phyloP scores from a whole-genome alignment of 306 rosid genomes.

The Glycine soja region DNA sequence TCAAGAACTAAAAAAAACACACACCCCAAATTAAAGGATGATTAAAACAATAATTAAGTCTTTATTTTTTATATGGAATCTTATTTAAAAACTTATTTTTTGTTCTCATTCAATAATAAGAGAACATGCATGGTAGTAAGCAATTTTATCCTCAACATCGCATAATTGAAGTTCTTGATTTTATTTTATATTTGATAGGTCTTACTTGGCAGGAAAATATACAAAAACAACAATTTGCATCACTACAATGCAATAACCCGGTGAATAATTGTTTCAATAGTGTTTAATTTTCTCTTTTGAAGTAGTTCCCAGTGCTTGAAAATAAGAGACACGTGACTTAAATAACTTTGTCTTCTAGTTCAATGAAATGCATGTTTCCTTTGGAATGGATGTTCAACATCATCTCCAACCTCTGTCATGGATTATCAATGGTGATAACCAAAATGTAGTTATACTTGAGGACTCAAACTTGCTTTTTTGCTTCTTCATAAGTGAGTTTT shows the following conservation, averaged over 20 bases:
- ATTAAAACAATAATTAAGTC: too few relatives aligned
- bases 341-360: conserved; percentile 61
- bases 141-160: not conserved
- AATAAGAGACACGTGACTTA: not conserved
- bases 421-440: conserved; percentile 61
- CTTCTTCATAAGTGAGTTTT: conserved; percentile 65
- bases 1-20: too few relatives aligned
- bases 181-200: conserved; percentile 1
- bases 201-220: conserved; percentile 58
- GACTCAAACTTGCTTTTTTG: conserved; percentile 71
- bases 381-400: conserved; percentile 67
- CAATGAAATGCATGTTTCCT: conserved; percentile 71
- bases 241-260: conserved; percentile 79
- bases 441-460: conserved; percentile 54
- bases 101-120: not conserved
- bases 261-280: conserved; percentile 51
- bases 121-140: not conserved
- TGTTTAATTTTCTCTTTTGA: not conserved
- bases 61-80: not conserved
- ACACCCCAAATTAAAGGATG: too few relatives aligned
- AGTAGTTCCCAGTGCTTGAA: not conserved
- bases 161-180: not conserved
- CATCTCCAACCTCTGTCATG: conserved; percentile 71
- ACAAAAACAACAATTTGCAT: conserved; percentile 74
- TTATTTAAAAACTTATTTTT: not conserved